phyloP scores from a whole-genome alignment of 192 early-diverging fungal species.

The Mycoemilia scoparia region DNA sequence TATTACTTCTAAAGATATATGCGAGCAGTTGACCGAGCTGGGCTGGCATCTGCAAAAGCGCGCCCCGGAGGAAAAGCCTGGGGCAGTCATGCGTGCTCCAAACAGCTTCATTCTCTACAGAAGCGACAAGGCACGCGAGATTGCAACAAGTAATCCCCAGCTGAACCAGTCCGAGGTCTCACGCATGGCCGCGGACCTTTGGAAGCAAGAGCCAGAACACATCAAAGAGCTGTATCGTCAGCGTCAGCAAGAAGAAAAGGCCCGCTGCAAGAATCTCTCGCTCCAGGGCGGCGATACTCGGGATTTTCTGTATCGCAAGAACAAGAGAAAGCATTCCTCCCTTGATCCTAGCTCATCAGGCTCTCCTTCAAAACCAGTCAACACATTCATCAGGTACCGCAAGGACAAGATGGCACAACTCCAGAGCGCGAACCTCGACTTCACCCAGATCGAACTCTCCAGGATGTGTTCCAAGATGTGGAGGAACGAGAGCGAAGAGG shows the following conservation, averaged over 20 bases:
- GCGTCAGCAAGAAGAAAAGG: slow-evolving; percentile 27
- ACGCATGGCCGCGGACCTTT: slow-evolving; percentile 31
- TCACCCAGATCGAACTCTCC: slow-evolving; percentile 34
- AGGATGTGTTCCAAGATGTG: slow-evolving; percentile 33
- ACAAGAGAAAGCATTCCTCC: no score
- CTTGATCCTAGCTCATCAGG: no score
- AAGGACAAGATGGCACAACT: slow-evolving; percentile 31
- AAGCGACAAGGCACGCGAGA: slow-evolving; percentile 29
- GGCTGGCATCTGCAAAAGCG: no score
- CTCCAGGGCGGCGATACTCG: no score
- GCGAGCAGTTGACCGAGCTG: no score
- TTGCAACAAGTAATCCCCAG: slow-evolving; percentile 17
- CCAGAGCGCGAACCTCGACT: slow-evolving; percentile 21
- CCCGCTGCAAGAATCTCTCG: no score
- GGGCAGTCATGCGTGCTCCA: no score
- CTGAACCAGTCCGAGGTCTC: slow-evolving; percentile 32
- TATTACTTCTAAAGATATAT: no score
- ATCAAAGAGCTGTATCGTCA: slow-evolving; percentile 24
- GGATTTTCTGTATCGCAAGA: no score
- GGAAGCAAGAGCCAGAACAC: slow-evolving; percentile 27
- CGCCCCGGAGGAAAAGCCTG: no score
- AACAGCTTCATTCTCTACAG: slow-evolving; percentile 35
- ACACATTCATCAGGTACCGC: slow-evolving; percentile 37
- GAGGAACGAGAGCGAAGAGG: slow-evolving; percentile 28
- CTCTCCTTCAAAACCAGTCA: no score